Percentiles rank a stretch among this genome's conserved stretches.
phyloP scores from a whole-genome alignment of 1,139 yeast species.

The Pichia sp. region DNA sequence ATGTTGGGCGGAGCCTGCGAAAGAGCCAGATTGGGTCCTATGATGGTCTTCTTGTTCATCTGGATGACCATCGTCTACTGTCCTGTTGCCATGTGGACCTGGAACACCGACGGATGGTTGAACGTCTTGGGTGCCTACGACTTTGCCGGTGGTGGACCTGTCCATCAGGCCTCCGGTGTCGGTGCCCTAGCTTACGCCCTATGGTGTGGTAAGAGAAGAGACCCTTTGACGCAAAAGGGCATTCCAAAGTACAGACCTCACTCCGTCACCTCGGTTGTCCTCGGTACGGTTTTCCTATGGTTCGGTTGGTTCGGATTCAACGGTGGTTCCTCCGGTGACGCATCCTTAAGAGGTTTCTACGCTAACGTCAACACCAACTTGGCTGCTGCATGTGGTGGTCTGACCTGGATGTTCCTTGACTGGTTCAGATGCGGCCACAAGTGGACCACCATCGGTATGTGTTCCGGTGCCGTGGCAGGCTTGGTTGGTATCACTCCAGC shows the following conservation, averaged over 20 bases:
- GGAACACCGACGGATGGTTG: conserved; percentile 93
- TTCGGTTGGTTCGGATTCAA: conserved; percentile 98
- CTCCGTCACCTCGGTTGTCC: conserved; percentile 80
- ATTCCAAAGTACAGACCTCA: conserved; percentile 91
- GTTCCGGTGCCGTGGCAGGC: conserved; percentile 92
- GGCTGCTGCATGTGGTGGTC: conserved; percentile 89
- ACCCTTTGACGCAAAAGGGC: conserved; percentile 63
- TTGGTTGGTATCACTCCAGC: conserved; percentile 96
- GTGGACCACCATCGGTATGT: conserved; percentile 93
- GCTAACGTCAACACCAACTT: conserved; percentile 88
- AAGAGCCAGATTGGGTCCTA: conserved; percentile 93
- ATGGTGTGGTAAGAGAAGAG: conserved; percentile 86
- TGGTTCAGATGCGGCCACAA: conserved; percentile 83
- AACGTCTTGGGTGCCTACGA: conserved; percentile 77
- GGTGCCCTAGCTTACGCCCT: conserved; percentile 93
- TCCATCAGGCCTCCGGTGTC: conserved; percentile 90
- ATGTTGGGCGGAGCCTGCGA: conserved; percentile 98
- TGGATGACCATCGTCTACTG: conserved; percentile 97
- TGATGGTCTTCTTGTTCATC: conserved; percentile 87
- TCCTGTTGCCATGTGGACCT: conserved; percentile 94
- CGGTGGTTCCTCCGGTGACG: conserved; percentile 94
- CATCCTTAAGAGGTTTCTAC: conserved; percentile 88
- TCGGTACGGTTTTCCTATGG: conserved; percentile 93
- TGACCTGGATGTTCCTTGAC: conserved; percentile 91
- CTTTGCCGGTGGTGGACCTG: conserved; percentile 98